Base-by-base conservation (phyloP, 768 basidiomycete genomes). In the Trametes villosa region DNA sequence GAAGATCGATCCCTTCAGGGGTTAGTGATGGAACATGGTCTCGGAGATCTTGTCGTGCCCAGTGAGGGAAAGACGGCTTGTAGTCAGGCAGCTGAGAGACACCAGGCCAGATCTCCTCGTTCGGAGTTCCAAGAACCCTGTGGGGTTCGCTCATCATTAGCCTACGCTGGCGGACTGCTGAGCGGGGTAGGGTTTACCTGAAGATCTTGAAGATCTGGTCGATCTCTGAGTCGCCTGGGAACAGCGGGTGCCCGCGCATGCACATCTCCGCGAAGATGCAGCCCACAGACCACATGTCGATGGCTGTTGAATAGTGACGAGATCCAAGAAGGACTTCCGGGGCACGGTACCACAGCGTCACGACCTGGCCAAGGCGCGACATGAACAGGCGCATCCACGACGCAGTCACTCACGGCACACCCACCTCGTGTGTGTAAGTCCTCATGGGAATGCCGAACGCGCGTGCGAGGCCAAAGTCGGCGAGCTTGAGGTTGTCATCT, bases 241-340 rank as follows among this genome's bases (percentile, higher is more conserved):
- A 99, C 13, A 98, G 81, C 2, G 96, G 85, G 71, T 87, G 75
- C 65, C 91, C 91, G 61, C 86, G 83, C 90, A 96, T 92, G 54
- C 94, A 89, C 96, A 98, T 98, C 78, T 99, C 97, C 9, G 96
- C 96, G 70, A 97, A 94, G 72, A 99, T 98, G 71, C 96, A 98
- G 0, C 91, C 97, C 22, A 99, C 96, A n/a, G 94, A 96, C 97
- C 97, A 99, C 94, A 98, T 97, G 77, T 99, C 97, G 69, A 99
- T 92, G 3, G 94, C 93, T 2, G 97, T 99, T 17, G 94, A 89
- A 77, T 99, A 99, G 74, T 98, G 95, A 42, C 96, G 87, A 5
- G 93, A 91, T 30, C 96, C 96, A 1, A 99, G 87, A 20, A 99
- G 80, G 50, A 99, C 96, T 74, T 99, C 97, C 3, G 97, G 97